Evolutionary conservation across 805 yeast genomes (phyloP).

Genomic region (Grigorovia transvaalensis): DNA sequence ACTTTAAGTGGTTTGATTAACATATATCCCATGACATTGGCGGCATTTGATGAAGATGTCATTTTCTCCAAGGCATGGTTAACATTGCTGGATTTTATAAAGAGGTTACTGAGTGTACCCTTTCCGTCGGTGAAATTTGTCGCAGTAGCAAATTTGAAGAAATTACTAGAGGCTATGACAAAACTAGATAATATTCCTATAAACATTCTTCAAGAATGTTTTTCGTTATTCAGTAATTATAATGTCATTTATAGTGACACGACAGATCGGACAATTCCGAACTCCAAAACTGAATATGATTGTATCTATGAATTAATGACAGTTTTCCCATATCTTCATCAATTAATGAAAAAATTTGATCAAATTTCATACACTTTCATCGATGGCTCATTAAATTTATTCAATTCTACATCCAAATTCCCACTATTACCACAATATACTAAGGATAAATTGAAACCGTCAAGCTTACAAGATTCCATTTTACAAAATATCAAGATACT

Average conservation of each 20-base stretch:
- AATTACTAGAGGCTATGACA: conserved; percentile 39
- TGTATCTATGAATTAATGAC: conserved; percentile 45
- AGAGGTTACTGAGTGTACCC: conserved; percentile 31
- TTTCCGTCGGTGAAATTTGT: conserved; percentile 37
- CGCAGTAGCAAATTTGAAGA: conserved; percentile 45
- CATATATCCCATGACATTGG: conserved; percentile 45
- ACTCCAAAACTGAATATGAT: conserved; percentile 41
- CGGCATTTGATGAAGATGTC: conserved; percentile 20
- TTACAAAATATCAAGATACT: conserved; percentile 36
- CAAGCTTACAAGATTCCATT: conserved; percentile 55
- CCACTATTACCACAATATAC: conserved; percentile 56
- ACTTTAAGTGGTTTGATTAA: conserved; percentile 57
- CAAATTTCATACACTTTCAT: conserved; percentile 29
- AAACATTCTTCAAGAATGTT: conserved; percentile 30
- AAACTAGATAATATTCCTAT: conserved; percentile 26
- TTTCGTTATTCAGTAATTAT: conserved; percentile 41
- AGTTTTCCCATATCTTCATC: conserved; percentile 41
- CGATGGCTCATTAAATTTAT: conserved; percentile 43
- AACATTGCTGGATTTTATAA: conserved; percentile 41
- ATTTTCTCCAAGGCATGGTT: conserved; percentile 40
- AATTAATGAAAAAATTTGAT: conserved; percentile 27
- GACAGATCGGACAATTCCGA: conserved; percentile 17
- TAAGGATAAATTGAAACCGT: conserved; percentile 44
- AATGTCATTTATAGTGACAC: conserved; percentile 36
- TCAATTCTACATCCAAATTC: conserved; percentile 59